Percentiles rank a stretch among this genome's conserved stretches.
Conservation (phyloP, 2,329 filamentous ascomycete species). For the Fusarium papillatum region DNA sequence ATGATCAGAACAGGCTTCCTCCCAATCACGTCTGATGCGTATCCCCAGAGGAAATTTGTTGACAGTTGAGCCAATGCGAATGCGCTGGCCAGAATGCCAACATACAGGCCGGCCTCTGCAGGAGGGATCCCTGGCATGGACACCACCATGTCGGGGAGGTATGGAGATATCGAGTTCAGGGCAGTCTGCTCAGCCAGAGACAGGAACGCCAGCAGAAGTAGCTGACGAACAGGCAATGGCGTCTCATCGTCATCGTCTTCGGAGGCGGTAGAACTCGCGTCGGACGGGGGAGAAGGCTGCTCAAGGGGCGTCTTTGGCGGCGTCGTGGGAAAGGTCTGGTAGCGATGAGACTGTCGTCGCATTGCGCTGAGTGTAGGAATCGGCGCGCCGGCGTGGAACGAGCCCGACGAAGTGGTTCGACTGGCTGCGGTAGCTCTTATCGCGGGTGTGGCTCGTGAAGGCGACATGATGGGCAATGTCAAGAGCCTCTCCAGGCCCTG, state of each 20-base stretch:
- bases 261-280: conserved; percentile 43
- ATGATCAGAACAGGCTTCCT: conserved; percentile 81
- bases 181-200: conserved; percentile 96
- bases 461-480: conserved; percentile 34
- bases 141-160: conserved; percentile 92
- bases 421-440: conserved; percentile 18
- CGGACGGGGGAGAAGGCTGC: conserved; percentile 50
- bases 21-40: conserved; percentile 75
- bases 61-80: conserved; percentile 94
- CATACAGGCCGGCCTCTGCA: conserved; percentile 84
- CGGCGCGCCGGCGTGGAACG: conserved; percentile 66
- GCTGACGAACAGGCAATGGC: conserved; percentile 86
- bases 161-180: conserved; percentile 95
- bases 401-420: conserved; percentile 56
- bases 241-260: conserved; percentile 67
- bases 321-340: conserved; percentile 85
- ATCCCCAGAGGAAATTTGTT: conserved; percentile 80
- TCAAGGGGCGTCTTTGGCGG: conserved; percentile 77
- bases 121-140: conserved; percentile 85
- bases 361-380: conserved; percentile 55
- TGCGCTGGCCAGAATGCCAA: conserved; percentile 89
- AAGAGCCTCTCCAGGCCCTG: neutral
- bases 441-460: conserved; percentile 19
- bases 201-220: conserved; percentile 87
- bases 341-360: conserved; percentile 68